phyloP scores from a whole-genome alignment of 371 early-diverging fungal species.

The Apophysomyces elegans region DNA sequence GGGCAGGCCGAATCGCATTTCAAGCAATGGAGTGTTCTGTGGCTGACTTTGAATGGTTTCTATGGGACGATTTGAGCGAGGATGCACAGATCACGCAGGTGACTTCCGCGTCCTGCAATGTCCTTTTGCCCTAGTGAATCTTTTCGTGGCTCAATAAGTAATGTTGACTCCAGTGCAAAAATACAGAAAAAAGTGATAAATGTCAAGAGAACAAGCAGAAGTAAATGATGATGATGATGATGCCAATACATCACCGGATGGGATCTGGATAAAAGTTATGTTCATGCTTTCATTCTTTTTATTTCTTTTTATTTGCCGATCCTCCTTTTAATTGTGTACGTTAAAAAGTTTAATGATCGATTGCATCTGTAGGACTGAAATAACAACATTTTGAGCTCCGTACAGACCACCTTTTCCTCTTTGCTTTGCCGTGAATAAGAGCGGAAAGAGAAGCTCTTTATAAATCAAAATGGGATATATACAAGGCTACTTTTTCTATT shows the following conservation, averaged over 20 bases:
- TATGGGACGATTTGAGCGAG: too few species aligned
- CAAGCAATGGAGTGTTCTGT: neutral
- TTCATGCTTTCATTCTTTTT: neutral
- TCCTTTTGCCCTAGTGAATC: too few species aligned
- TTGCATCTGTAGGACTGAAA: neutral
- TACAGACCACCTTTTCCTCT: neutral
- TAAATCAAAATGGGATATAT: too few species aligned
- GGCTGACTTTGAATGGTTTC: constrained; percentile 3
- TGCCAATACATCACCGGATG: neutral
- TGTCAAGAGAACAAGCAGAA: too few species aligned
- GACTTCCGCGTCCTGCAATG: too few species aligned
- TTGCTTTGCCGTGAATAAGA: neutral
- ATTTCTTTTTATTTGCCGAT: neutral
- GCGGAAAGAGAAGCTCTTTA: too few species aligned
- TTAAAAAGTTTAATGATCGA: neutral
- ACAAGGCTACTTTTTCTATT: too few species aligned
- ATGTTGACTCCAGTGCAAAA: too few species aligned
- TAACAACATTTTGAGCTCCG: constrained; percentile 1
- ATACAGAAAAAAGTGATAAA: too few species aligned
- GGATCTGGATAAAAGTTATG: neutral
- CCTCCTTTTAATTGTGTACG: constrained; percentile 5
- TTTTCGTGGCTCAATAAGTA: too few species aligned
- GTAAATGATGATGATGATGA: too few species aligned
- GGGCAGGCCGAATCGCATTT: neutral
- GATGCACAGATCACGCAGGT: too few species aligned